Base-by-base conservation (phyloP, 768 basidiomycete species). In the Rhizopogon sp. region DNA sequence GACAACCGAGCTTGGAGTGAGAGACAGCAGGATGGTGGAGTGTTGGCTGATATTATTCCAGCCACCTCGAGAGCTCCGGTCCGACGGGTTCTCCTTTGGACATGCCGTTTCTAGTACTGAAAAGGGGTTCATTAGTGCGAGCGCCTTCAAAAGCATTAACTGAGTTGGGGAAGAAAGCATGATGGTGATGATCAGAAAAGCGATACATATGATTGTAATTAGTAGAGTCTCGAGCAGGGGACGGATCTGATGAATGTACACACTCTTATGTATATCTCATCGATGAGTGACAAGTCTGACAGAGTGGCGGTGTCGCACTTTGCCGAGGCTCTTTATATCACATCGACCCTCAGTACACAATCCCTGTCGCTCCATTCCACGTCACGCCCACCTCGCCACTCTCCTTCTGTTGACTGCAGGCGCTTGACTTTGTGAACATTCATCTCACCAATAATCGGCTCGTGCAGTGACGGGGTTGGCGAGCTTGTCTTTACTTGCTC, bases 351-450 rank as follows among this genome's bases (percentile, higher is more conserved):
- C 7, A 41, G 35, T 33, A 20, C 25, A 55, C 39, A 54, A 45
- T 42, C 43, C 52, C 40, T 42, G 45, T 33, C 55, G 43, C 41
- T 57, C 35, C 39, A 44, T 56, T 41, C 39, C 37, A 44, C 39
- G n/a, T 45, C 20, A 42, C 43, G 31, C 41, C 39, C 43, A 46
- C 29, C 25, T 44, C 46, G 51, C 53, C 46, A 56, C 33, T 54
- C 56, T 52, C 55, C 39, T 56, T 66, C 59, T 64, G 61, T 40
- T 66, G 39, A 52, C 25, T 50, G 42, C 47, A 54, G 52, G 53
- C 49, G n/a, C 46, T 39, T 37, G 44, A 28, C 22, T 43, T 50
- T n/a, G 11, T 11, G 29, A 49, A 60, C 56, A 58, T 62, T 61
- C 53, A 56, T 57, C 54, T 42, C 44, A 39, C 56, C 54, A 56